A percentile compares a stretch with the other conserved stretches of the same genome.
Evolutionary conservation across 768 basidiomycete genomes (phyloP).

Genomic region (Kwoniella botswanensis): DNA sequence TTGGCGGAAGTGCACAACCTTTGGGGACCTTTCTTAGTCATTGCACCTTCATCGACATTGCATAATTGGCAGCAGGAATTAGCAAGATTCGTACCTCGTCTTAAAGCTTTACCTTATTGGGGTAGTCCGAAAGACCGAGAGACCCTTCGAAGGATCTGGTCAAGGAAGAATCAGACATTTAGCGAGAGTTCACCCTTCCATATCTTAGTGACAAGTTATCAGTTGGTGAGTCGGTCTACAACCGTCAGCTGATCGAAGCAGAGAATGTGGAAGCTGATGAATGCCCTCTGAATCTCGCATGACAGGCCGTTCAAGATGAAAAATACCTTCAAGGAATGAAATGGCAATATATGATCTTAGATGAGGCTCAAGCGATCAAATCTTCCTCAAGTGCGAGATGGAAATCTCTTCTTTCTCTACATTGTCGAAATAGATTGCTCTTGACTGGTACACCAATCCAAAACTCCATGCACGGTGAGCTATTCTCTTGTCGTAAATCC

Average conservation of each 20-base stretch:
- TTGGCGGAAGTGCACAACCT: slow-evolving; percentile 96
- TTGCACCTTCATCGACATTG: slow-evolving; percentile 93
- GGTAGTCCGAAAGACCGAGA: slow-evolving; percentile 95
- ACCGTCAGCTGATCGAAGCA: too few relatives aligned
- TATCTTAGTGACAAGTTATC: slow-evolving; percentile 94
- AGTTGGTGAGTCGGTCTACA: slow-evolving; percentile 67
- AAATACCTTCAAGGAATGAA: slow-evolving; percentile 97
- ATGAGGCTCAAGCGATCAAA: slow-evolving; percentile 99
- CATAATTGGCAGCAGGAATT: slow-evolving; percentile 99
- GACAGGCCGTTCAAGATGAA: slow-evolving; percentile 89
- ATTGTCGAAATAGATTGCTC: slow-evolving; percentile 90
- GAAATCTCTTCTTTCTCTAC: slow-evolving; percentile 95
- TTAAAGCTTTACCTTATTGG: slow-evolving; percentile 98
- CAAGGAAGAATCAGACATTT: slow-evolving; percentile 94
- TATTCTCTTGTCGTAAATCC: neutral
- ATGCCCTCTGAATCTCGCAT: neutral
- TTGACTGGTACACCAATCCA: slow-evolving; percentile 98
- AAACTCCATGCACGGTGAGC: slow-evolving; percentile 96
- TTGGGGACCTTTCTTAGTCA: slow-evolving; percentile 98
- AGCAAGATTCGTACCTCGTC: slow-evolving; percentile 87
- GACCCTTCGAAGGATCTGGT: slow-evolving; percentile 95
- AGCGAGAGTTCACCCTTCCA: slow-evolving; percentile 95
- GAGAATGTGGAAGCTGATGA: neutral
- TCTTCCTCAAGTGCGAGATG: slow-evolving; percentile 93
- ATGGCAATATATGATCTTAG: slow-evolving; percentile 99